Evolutionary conservation across 345 rosid genomes (phyloP), one percentile per base, ranked within the genome.

Genomic region (Gossypium longicalyx): DNA sequence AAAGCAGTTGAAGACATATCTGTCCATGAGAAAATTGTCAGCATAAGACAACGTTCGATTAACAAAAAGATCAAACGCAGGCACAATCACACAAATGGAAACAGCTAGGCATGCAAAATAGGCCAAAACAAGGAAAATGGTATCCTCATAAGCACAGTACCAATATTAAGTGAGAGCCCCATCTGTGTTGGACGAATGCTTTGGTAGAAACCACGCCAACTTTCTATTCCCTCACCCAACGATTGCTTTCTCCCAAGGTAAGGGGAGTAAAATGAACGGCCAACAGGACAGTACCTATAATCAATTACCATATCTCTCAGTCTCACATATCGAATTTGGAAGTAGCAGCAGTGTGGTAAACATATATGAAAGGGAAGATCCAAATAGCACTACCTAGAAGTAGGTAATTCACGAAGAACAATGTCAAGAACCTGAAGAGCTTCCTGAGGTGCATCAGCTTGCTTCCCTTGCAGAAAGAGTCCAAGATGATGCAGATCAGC

Each of bases 1-100:
- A 94, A 94, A 12, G 98, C 98, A 67, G 98, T 94, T 9, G 97
- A 92, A 51, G 98, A 92, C 98, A 92, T 91, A 88, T 93, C 97
- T 93, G 87, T 71, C 80, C 19, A 15, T 49, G 9, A 43, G 59
- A 71, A 2, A 49, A 72, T 47, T 29, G 12, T 47, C 22, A 49
- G 12, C 66, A 29, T 13, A 52, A 77, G 69, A 9, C 3, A 48
- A 7, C 10, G 27, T 34, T 29, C 19, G n/a, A 52, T 52, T 29
- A 52, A 53, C 45, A 25, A 1, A 52, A 9, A 11, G 17, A 11
- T 70, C 27, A 70, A 49, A 70, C 1, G 17, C 73, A 29, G 17
- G 12, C 4, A 0, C 23, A 52, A 5, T 22, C 47, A 70, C 12
- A 52, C 9, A 70, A 25, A 45, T 10, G 19, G 19, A 49, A 63